Evolutionary conservation across 768 basidiomycete genomes (phyloP).

Genomic region (Lactifluus echinatus): DNA sequence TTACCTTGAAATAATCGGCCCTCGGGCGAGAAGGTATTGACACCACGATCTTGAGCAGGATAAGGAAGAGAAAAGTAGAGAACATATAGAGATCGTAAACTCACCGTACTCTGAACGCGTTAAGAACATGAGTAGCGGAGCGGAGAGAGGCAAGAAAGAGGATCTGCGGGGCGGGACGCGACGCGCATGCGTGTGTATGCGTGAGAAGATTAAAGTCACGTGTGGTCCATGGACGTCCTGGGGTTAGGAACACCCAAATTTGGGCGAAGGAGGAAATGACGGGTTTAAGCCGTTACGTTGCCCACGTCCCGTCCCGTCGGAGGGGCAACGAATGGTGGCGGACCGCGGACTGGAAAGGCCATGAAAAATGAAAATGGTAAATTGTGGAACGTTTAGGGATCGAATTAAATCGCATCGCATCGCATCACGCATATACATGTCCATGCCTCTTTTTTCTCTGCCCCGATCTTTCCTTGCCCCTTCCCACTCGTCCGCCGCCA

Average conservation of each 20-base stretch:
- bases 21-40: slow-evolving; percentile 98
- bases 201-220: not conserved
- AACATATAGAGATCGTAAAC: not conserved
- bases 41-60: slow-evolving; percentile 70
- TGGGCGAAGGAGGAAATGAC: no score
- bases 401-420: no score
- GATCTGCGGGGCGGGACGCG: no score
- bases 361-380: not conserved
- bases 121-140: slow-evolving; percentile 58
- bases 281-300: no score
- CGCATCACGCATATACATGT: no score
- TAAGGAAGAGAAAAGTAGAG: not conserved
- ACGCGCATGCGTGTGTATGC: slow-evolving; percentile 14
- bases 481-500: not conserved
- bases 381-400: no score
- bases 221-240: not conserved
- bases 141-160: not conserved
- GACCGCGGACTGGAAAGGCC: not conserved
- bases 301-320: no score
- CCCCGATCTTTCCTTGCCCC: not conserved
- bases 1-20: slow-evolving; percentile 96
- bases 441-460: no score
- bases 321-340: no score
- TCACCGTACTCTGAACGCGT: slow-evolving; percentile 93
- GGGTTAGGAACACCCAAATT: no score